Evolutionary conservation across 495 filamentous ascomycete species (phyloP).

Genomic region (Lophiostoma macrostomum): DNA sequence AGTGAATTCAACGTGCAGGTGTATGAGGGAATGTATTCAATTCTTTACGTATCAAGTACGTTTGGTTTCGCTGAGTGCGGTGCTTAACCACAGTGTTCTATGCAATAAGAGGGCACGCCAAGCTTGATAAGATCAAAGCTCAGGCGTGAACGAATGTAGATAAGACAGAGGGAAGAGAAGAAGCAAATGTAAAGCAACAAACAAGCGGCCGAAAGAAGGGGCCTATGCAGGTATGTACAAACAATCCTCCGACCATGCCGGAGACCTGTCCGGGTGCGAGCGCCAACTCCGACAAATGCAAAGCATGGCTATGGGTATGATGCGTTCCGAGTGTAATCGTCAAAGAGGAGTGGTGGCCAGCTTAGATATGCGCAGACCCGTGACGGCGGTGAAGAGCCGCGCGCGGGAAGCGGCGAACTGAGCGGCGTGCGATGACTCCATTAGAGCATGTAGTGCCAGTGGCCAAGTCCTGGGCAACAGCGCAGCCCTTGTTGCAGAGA

Average conservation of each 20-base stretch:
- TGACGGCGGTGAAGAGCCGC: conserved; percentile 14
- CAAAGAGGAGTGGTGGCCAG: neutral
- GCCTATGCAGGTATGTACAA: neutral
- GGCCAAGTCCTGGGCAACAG: conserved; percentile 35
- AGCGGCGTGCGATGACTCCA: conserved; percentile 25
- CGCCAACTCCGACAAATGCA: no score
- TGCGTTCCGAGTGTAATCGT: no score
- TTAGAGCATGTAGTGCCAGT: conserved; percentile 37
- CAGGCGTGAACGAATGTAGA: conserved; percentile 12
- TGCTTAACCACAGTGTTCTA: neutral
- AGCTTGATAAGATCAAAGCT: neutral
- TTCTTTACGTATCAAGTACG: neutral
- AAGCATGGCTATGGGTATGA: no score
- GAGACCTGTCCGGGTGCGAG: no score
- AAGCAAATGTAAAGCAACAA: neutral
- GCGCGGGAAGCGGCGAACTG: conserved; percentile 10
- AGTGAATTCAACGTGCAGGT: no score
- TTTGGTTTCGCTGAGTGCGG: neutral
- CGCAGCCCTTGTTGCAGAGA: conserved; percentile 37
- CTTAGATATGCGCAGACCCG: conserved; percentile 4
- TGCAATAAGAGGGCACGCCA: conserved; percentile 2
- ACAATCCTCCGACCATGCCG: no score
- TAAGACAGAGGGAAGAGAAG: neutral
- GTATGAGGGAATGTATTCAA: neutral
- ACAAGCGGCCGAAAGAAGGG: neutral